Percentiles rank a stretch among this genome's conserved stretches.
phyloP scores from a whole-genome alignment of 495 filamentous ascomycete species.

The Corynascus novoguineensis region DNA sequence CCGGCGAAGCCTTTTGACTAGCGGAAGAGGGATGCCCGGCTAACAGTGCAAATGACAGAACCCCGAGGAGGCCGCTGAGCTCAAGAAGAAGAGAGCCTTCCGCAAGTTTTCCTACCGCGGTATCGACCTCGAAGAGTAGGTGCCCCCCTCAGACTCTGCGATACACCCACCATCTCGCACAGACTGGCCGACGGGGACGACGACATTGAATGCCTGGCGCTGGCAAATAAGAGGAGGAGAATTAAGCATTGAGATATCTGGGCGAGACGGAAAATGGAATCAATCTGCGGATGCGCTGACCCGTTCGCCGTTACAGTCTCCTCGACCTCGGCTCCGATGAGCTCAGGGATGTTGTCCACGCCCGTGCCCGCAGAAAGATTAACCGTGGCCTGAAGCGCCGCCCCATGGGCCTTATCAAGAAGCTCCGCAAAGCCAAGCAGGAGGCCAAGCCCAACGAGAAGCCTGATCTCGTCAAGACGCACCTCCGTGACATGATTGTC shows the following conservation, averaged over 20 bases:
- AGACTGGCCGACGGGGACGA: background rate
- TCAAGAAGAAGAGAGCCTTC: slow-evolving; percentile 99
- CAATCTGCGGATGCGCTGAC: slow-evolving; percentile 17
- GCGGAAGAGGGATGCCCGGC: slow-evolving; percentile 16
- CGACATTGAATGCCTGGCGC: background rate
- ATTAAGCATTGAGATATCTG: too few relatives aligned
- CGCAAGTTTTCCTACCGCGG: slow-evolving; percentile 99
- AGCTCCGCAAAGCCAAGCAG: slow-evolving; percentile 99
- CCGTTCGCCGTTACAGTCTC: slow-evolving; percentile 46
- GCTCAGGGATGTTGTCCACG: slow-evolving; percentile 98
- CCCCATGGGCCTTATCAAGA: slow-evolving; percentile 99
- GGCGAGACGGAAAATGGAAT: background rate
- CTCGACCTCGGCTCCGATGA: slow-evolving; percentile 97
- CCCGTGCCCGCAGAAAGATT: slow-evolving; percentile 96
- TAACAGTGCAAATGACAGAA: slow-evolving; percentile 56
- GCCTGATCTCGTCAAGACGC: slow-evolving; percentile 95
- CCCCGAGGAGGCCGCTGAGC: slow-evolving; percentile 92
- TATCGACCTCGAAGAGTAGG: slow-evolving; percentile 97
- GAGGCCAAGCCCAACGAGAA: slow-evolving; percentile 99
- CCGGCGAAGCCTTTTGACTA: background rate
- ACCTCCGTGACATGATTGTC: slow-evolving; percentile 98
- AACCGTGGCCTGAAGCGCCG: slow-evolving; percentile 99
- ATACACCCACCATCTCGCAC: background rate
- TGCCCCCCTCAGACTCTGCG: slow-evolving; percentile 30
- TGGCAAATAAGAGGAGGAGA: background rate